These are phyloP conservation scores for Pythium myriotylum DNA, from an alignment of 352 stramenopile genomes.

Conservation along the genomic window DNA sequence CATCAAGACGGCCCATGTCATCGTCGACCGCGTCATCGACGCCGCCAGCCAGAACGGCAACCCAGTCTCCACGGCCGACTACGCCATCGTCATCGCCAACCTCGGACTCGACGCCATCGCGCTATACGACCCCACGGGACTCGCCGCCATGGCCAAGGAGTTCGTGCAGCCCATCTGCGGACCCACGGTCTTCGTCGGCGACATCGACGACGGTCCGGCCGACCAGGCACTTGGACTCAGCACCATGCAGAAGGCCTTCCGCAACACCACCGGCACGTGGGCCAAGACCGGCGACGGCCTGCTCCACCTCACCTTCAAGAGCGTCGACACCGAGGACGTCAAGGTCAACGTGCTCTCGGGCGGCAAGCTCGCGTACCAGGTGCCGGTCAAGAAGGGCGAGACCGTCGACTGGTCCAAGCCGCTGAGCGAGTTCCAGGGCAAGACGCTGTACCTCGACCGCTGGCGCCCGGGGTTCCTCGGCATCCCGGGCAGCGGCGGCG, in stretches of 20 bases:
- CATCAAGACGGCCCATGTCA: slow-evolving; percentile 41
- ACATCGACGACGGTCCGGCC: slow-evolving; percentile 51
- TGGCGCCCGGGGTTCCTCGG: slow-evolving; percentile 60
- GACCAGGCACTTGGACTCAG: slow-evolving; percentile 45
- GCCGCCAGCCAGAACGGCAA: slow-evolving; percentile 42
- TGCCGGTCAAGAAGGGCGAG: slow-evolving; percentile 38
- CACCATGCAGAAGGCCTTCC: slow-evolving; percentile 46
- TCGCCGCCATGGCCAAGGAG: slow-evolving; percentile 42
- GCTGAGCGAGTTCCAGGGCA: slow-evolving; percentile 39
- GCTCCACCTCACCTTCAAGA: slow-evolving; percentile 45
- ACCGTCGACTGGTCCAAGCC: slow-evolving; percentile 42
- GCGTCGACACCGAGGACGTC: slow-evolving; percentile 47
- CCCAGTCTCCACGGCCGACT: slow-evolving; percentile 34
- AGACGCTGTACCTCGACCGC: slow-evolving; percentile 73
- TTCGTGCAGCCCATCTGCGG: slow-evolving; percentile 62
- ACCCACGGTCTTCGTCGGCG: slow-evolving; percentile 44
- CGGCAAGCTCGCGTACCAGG: slow-evolving; percentile 42
- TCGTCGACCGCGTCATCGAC: slow-evolving; percentile 51
- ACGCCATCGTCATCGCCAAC: slow-evolving; percentile 43
- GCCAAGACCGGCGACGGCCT: slow-evolving; percentile 38
- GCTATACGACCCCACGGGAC: slow-evolving; percentile 46
- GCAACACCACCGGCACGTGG: slow-evolving; percentile 42
- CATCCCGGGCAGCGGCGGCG: slow-evolving; percentile 55
- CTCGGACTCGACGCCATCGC: slow-evolving; percentile 45
- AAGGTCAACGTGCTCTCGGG: slow-evolving; percentile 54